Conservation (phyloP, 129 eudicot species). For the Dittrichia graveolens region DNA sequence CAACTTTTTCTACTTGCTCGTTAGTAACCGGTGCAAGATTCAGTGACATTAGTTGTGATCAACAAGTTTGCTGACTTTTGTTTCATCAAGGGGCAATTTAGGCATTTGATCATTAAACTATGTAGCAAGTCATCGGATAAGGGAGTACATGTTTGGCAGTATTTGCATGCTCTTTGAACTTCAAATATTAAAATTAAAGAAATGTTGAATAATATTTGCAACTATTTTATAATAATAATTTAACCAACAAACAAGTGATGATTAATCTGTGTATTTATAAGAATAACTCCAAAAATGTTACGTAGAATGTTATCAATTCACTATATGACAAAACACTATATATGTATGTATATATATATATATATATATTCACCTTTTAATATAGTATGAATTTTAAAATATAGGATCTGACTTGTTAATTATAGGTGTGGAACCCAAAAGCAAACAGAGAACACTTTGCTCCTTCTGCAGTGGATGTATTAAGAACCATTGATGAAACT, state of each 20-base stretch:
- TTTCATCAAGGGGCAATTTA: not conserved
- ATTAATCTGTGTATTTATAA: not conserved
- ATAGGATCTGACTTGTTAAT: not conserved
- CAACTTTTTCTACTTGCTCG: not conserved
- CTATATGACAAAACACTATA: not conserved
- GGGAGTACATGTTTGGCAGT: not conserved
- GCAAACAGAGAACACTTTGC: slow-evolving; percentile 72
- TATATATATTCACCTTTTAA: not conserved
- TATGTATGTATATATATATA: not conserved
- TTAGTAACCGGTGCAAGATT: not conserved
- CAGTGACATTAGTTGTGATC: slow-evolving; percentile 1
- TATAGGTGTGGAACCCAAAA: slow-evolving; percentile 67
- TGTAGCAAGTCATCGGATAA: not conserved
- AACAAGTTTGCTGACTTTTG: slow-evolving; percentile 1
- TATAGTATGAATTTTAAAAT: not conserved
- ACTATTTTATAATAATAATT: not conserved
- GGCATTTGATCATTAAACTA: not conserved
- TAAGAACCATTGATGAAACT: slow-evolving; percentile 76
- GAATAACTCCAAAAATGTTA: not conserved
- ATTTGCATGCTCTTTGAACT: not conserved
- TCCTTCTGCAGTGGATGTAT: slow-evolving; percentile 82
- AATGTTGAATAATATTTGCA: not conserved
- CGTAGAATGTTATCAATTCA: not conserved
- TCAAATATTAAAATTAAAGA: not conserved
- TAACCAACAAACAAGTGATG: not conserved